These are phyloP conservation scores for Camellia japonica DNA, from an alignment of 148 eudicot genomes.

Conservation along the genomic window DNA sequence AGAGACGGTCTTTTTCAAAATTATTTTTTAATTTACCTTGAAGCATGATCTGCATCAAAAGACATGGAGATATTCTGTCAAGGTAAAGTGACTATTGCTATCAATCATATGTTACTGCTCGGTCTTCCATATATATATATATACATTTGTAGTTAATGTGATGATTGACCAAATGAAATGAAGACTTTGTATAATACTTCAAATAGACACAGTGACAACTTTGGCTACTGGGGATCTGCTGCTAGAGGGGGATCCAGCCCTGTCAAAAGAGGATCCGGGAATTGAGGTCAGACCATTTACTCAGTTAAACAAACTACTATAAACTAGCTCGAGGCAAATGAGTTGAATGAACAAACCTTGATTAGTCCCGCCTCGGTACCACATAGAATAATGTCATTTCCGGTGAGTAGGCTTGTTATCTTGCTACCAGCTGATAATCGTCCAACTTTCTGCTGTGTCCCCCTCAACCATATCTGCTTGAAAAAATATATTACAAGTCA, in stretches of 20 bases:
- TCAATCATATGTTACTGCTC: background rate
- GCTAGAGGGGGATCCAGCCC: slow-evolving; percentile 67
- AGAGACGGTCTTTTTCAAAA: background rate
- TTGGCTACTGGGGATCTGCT: slow-evolving; percentile 7
- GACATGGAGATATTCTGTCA: background rate
- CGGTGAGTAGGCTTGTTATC: slow-evolving; percentile 57
- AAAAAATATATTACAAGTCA: background rate
- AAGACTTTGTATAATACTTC: background rate
- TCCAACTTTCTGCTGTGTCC: slow-evolving; percentile 56
- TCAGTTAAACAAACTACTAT: background rate
- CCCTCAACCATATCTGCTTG: slow-evolving; percentile 56
- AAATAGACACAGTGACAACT: background rate
- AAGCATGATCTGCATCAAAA: background rate
- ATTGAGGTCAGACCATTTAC: slow-evolving; percentile 1
- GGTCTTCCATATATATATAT: background rate
- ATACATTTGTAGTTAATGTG: background rate
- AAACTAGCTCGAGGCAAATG: background rate
- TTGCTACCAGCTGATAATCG: slow-evolving; percentile 68
- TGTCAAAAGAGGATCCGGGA: slow-evolving; percentile 19
- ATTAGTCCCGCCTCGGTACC: slow-evolving; percentile 55
- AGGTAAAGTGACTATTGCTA: background rate
- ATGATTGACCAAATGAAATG: background rate
- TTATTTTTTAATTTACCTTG: background rate
- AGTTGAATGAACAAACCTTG: slow-evolving; percentile 31
- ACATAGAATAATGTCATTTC: slow-evolving; percentile 53